These are phyloP conservation scores for Dothidotthia symphoricarpi DNA, from an alignment of 2,329 filamentous ascomycete species.

Conservation along the genomic window DNA sequence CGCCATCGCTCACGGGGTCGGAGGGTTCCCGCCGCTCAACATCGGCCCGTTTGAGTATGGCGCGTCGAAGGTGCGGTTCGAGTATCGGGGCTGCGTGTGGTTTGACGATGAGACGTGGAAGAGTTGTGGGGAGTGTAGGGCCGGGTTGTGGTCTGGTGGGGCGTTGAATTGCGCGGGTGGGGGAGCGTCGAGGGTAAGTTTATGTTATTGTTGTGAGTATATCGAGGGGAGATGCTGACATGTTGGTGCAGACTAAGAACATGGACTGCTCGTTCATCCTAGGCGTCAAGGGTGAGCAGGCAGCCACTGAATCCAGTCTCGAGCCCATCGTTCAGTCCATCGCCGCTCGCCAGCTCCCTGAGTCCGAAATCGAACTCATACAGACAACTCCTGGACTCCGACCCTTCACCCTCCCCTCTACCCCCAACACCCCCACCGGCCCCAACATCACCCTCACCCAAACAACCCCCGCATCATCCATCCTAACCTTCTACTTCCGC, in stretches of 20 bases:
- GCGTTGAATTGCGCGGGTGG: conserved; percentile 1
- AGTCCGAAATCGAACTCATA: too few species aligned
- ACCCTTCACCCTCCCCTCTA: too few species aligned
- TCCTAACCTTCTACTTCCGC: too few species aligned
- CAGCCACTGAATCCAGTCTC: background rate
- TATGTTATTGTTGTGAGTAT: background rate
- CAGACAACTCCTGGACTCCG: too few species aligned
- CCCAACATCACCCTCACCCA: too few species aligned
- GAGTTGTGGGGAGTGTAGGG: conserved; percentile 20
- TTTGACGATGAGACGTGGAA: conserved; percentile 12
- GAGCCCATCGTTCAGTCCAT: background rate
- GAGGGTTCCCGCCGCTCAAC: conserved; percentile 1
- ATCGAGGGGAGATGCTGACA: background rate
- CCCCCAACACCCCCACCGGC: too few species aligned
- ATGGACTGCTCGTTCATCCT: conserved; percentile 17
- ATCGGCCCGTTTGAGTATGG: conserved; percentile 9
- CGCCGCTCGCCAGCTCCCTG: too few species aligned
- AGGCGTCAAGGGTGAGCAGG: conserved; percentile 1
- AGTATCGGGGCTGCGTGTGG: conserved; percentile 14
- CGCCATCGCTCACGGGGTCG: conserved; percentile 6
- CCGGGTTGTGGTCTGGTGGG: conserved; percentile 4
- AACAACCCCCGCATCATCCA: too few species aligned
- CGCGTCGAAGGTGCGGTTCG: conserved; percentile 1
- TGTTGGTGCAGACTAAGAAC: conserved; percentile 3
- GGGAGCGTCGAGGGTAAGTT: background rate